These are phyloP conservation scores for Fraxinus angustifolia DNA, from an alignment of 305 asterid genomes.

Conservation along the genomic window DNA sequence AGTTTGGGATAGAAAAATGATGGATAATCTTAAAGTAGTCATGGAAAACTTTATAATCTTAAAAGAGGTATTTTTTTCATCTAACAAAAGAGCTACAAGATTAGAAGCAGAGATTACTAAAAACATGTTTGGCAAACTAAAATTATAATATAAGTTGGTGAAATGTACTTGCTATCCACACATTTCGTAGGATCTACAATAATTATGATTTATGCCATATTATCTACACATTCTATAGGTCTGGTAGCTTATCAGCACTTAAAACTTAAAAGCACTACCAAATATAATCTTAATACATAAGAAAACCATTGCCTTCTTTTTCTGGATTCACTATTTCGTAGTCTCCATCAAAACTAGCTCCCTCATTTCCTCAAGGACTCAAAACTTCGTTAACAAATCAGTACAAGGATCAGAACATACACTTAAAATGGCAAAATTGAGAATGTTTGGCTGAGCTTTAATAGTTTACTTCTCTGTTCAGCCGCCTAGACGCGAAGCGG, in stretches of 20 bases:
- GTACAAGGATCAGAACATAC: background rate
- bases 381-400: background rate
- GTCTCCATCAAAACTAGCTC: background rate
- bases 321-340: background rate
- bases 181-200: background rate
- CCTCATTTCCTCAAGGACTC: background rate
- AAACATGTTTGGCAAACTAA: background rate
- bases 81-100: background rate
- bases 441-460: background rate
- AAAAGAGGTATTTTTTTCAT: background rate
- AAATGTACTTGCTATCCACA: background rate
- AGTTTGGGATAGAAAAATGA: conserved; percentile 87
- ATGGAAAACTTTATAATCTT: conserved; percentile 20
- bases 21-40: conserved; percentile 63
- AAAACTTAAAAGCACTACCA: background rate
- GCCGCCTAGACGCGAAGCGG: no score
- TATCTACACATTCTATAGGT: background rate
- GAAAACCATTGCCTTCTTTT: background rate
- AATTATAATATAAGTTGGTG: background rate
- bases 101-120: background rate
- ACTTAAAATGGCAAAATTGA: background rate
- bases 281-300: background rate
- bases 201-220: background rate
- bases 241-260: background rate
- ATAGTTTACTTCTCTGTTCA: no score